A percentile compares a stretch with the other conserved stretches of the same genome.
phyloP scores from a whole-genome alignment of 352 stramenopile genomes.

The Globisporangium mamillatum region DNA sequence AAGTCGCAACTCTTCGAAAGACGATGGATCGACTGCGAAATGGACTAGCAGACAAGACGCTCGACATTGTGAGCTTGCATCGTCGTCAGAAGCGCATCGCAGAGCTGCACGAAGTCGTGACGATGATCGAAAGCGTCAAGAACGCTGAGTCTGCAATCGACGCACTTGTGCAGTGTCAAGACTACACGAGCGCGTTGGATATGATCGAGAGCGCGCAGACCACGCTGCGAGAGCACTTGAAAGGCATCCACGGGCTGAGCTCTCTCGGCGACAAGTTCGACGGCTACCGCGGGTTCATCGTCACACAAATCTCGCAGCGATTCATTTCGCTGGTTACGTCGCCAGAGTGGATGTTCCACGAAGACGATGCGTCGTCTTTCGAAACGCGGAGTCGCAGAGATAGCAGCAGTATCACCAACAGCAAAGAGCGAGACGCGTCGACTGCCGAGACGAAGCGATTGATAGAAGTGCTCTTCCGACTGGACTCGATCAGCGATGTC shows the following conservation, averaged over 20 bases:
- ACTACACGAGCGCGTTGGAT: constrained; percentile 77
- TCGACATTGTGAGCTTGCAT: constrained; percentile 87
- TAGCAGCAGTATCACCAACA: constrained; percentile 16
- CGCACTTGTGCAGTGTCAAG: constrained; percentile 79
- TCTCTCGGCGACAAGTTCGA: constrained; percentile 72
- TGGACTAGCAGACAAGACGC: constrained; percentile 76
- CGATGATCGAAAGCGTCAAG: constrained; percentile 85
- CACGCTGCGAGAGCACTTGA: constrained; percentile 68
- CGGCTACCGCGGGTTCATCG: constrained; percentile 70
- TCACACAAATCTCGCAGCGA: constrained; percentile 69
- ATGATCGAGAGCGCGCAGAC: constrained; percentile 72
- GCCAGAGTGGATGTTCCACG: constrained; percentile 78
- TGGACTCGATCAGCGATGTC: constrained; percentile 69
- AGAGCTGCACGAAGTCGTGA: constrained; percentile 76
- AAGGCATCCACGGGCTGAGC: constrained; percentile 75
- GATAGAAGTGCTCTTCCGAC: constrained; percentile 70
- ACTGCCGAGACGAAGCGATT: constrained; percentile 49
- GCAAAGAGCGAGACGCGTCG: constrained; percentile 33
- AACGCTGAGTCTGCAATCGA: constrained; percentile 80
- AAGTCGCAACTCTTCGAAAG: constrained; percentile 75
- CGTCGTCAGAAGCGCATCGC: constrained; percentile 77
- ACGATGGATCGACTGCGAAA: constrained; percentile 83
- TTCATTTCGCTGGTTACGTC: constrained; percentile 81
- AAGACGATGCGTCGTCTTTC: constrained; percentile 29
- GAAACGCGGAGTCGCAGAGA: constrained; percentile 10